Conservation (phyloP, 257 asterid genomes). For the Capsicum baccatum region DNA sequence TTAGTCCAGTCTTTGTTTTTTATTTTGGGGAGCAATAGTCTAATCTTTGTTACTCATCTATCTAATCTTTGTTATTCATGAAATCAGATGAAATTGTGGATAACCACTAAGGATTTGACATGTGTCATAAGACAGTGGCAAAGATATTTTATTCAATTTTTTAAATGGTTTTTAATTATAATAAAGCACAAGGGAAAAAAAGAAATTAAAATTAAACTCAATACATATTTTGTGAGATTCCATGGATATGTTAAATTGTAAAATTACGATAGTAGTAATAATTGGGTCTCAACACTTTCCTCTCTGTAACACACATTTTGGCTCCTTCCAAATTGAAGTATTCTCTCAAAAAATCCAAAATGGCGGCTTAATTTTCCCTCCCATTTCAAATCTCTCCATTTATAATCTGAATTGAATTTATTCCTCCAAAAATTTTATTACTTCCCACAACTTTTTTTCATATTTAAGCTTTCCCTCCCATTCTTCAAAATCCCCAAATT, state of each 20-base stretch:
- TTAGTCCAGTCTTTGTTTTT: too few relatives aligned
- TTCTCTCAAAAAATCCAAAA: slow-evolving; percentile 5
- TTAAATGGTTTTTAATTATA: neutral
- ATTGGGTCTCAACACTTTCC: neutral
- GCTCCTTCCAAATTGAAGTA: neutral
- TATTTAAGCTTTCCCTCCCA: slow-evolving; percentile 36
- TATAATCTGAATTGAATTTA: neutral
- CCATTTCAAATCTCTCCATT: slow-evolving; percentile 34
- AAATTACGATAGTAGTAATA: neutral
- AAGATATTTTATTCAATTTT: neutral
- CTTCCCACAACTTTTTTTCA: slow-evolving; percentile 21
- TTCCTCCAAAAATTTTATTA: neutral
- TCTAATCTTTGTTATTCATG: neutral
- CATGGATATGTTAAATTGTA: neutral
- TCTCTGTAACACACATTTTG: neutral
- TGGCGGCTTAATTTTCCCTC: slow-evolving; percentile 36
- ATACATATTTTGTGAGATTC: neutral
- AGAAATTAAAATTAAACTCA: neutral
- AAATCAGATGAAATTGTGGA: too few relatives aligned
- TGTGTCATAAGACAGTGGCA: too few relatives aligned
- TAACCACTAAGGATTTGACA: neutral
- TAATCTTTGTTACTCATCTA: too few relatives aligned
- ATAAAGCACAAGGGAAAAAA: neutral
- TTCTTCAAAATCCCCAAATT: slow-evolving; percentile 14
- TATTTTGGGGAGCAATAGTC: neutral